Base-by-base conservation (phyloP, 1,139 yeast genomes). In the Saccharomycopsis hybrid region DNA sequence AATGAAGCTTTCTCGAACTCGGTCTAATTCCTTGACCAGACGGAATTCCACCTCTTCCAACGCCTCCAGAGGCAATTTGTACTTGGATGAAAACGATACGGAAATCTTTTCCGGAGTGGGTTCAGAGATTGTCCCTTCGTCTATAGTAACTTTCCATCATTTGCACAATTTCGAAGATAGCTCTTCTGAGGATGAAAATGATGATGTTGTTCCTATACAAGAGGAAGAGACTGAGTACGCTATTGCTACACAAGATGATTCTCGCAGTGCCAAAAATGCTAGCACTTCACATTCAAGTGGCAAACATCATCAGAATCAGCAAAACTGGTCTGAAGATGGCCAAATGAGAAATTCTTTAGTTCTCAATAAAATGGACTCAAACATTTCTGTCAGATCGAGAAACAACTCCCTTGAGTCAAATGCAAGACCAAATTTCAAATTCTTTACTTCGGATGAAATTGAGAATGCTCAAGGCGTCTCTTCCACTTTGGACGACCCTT, bases 91-190 rank as follows among this genome's bases (percentile, higher is more conserved):
- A 49, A 68, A 68, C 53, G 62, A 56, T 48, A 61, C 67, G 44
- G 97, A 90, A 64, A 82, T 88, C 69, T 90, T 77, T 66, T 83
- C 95, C 3, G 97, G 97, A 40, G 96, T 95, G 0, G 87, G 88
- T 0, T 80, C 90, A 3, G 96, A 86, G 59, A 79, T 87, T 38
- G 82, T 90, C 42, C 97, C 98, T 1, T 85, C 95, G 28, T 86
- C 97, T 0, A 85, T 88, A 57, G 80, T 95, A 1, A 79, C 95
- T 1, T 86, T 90, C 63, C 97, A 88, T 62, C 94, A 86, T 59
- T 75, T 77, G 5, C 81, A 77, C 67, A 77, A 69, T 55, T 72
- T 75, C 57, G 70, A 71, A 0, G 58, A 60, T 46, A 57, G 58
- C 54, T 68, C 70, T 0, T 58, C 60, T 44, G 58, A 58, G 52